Evolutionary conservation across 768 basidiomycete species (phyloP).

Genomic region (Agaricus blazei): DNA sequence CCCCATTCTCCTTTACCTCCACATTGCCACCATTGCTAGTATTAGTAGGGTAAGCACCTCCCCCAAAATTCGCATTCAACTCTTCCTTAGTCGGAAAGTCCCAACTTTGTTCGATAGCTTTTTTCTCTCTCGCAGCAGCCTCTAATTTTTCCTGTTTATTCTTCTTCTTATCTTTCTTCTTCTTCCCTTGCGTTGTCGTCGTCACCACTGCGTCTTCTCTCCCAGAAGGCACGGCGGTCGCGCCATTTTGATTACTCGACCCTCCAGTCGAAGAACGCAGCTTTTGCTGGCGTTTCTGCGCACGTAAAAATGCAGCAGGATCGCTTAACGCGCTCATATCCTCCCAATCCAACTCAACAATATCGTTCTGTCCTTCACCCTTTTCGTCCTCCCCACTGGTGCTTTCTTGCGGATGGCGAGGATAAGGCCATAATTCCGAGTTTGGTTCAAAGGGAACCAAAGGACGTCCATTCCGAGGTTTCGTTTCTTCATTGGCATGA

Average conservation of each 20-base stretch:
- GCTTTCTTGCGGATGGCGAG: slow-evolving; percentile 40
- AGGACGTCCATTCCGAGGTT: slow-evolving; percentile 26
- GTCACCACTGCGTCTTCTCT: not conserved
- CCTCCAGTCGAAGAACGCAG: slow-evolving; percentile 5
- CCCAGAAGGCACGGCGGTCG: not conserved
- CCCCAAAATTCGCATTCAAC: not conserved
- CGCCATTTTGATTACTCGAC: slow-evolving; percentile 17
- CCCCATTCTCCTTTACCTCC: not conserved
- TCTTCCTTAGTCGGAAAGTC: slow-evolving; percentile 36
- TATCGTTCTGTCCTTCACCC: slow-evolving; percentile 42
- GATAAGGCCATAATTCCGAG: slow-evolving; percentile 71
- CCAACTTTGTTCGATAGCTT: slow-evolving; percentile 59
- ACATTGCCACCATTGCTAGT: not conserved
- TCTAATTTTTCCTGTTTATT: slow-evolving; percentile 32
- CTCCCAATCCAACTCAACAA: slow-evolving; percentile 72
- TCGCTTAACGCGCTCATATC: slow-evolving; percentile 73
- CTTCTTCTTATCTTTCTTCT: slow-evolving; percentile 11
- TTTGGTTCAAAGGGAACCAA: slow-evolving; percentile 60
- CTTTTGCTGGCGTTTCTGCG: slow-evolving; percentile 14
- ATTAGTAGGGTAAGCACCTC: not conserved
- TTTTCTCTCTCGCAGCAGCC: slow-evolving; percentile 33
- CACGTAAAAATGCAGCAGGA: slow-evolving; percentile 48
- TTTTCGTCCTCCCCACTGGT: slow-evolving; percentile 14
- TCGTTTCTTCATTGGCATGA: slow-evolving; percentile 4
- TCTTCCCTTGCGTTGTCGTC: slow-evolving; percentile 20